Percentiles rank a stretch among this genome's conserved stretches.
These are phyloP conservation scores for Aspergillus biplanus DNA, from an alignment of 495 filamentous ascomycete species.

Conservation along the genomic window DNA sequence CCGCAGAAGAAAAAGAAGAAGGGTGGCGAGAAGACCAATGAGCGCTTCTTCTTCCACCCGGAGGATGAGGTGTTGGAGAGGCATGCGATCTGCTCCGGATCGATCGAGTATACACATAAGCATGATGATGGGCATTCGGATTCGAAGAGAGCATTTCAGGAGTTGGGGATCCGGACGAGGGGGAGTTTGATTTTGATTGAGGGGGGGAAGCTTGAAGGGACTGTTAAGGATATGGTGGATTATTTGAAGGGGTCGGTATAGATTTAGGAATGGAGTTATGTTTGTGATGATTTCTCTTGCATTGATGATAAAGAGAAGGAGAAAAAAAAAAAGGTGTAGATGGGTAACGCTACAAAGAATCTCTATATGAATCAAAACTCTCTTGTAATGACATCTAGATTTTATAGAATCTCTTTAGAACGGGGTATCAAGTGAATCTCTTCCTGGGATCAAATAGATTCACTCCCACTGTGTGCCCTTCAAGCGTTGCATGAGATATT, in stretches of 20 bases:
- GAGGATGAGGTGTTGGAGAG: conserved; percentile 90
- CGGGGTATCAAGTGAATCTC: not conserved
- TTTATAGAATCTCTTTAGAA: not conserved
- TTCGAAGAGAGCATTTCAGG: conserved; percentile 91
- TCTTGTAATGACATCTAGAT: not conserved
- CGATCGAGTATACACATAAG: conserved; percentile 77
- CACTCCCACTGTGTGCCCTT: conserved; percentile 67
- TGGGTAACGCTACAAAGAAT: no score
- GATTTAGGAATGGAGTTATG: not conserved
- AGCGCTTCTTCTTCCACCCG: conserved; percentile 89
- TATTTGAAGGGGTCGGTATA: conserved; percentile 58
- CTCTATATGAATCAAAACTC: no score
- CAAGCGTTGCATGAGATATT: conserved; percentile 94
- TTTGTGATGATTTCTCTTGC: conserved; percentile 25
- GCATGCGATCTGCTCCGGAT: conserved; percentile 65
- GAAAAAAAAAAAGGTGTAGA: conserved; percentile 23
- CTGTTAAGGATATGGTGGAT: conserved; percentile 70
- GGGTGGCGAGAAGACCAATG: conserved; percentile 39
- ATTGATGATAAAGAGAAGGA: conserved; percentile 29
- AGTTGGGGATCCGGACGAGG: conserved; percentile 82
- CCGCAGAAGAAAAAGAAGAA: conserved; percentile 80
- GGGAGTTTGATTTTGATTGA: conserved; percentile 83
- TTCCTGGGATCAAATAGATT: not conserved
- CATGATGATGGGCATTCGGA: conserved; percentile 78
- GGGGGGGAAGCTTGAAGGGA: conserved; percentile 64